Evolutionary conservation across 129 eudicot genomes (phyloP).

Genomic region (Apium graveolens): DNA sequence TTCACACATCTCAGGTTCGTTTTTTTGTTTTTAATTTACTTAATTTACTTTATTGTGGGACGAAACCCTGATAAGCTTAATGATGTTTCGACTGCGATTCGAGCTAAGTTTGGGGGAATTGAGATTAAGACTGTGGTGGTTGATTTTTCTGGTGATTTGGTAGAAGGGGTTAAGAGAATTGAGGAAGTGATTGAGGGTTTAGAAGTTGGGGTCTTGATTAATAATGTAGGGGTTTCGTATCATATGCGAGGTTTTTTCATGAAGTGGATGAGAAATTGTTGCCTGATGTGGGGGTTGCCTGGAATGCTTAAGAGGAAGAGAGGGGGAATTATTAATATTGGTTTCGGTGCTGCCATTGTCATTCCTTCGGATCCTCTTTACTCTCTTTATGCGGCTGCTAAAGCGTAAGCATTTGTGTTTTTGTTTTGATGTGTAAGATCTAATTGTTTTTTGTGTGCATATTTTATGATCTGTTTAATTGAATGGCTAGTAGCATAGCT

Average conservation of each 20-base stretch:
- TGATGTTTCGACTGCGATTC: slow-evolving; percentile 21
- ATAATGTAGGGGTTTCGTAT: slow-evolving; percentile 90
- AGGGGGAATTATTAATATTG: slow-evolving; percentile 93
- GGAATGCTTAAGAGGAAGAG: slow-evolving; percentile 73
- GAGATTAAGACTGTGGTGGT: slow-evolving; percentile 51
- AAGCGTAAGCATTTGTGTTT: slow-evolving; percentile 54
- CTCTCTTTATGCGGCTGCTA: slow-evolving; percentile 88
- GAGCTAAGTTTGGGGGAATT: slow-evolving; percentile 5
- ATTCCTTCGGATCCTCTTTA: slow-evolving; percentile 92
- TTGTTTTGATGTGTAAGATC: background rate
- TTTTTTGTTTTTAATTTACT: no score
- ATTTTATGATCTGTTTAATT: background rate
- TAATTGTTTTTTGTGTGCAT: background rate
- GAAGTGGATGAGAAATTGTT: slow-evolving; percentile 84
- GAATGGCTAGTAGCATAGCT: background rate
- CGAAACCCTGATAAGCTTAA: slow-evolving; percentile 50
- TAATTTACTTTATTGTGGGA: no score
- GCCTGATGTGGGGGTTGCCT: slow-evolving; percentile 59
- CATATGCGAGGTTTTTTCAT: slow-evolving; percentile 80
- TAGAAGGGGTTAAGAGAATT: slow-evolving; percentile 43
- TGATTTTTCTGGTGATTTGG: slow-evolving; percentile 50
- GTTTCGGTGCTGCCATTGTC: slow-evolving; percentile 87
- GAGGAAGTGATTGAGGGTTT: slow-evolving; percentile 33
- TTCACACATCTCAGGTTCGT: no score
- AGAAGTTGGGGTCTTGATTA: slow-evolving; percentile 53